Percentiles rank a stretch among this genome's conserved stretches.
Conservation (phyloP, 2,329 filamentous ascomycete species). For the Fusarium drepaniforme region DNA sequence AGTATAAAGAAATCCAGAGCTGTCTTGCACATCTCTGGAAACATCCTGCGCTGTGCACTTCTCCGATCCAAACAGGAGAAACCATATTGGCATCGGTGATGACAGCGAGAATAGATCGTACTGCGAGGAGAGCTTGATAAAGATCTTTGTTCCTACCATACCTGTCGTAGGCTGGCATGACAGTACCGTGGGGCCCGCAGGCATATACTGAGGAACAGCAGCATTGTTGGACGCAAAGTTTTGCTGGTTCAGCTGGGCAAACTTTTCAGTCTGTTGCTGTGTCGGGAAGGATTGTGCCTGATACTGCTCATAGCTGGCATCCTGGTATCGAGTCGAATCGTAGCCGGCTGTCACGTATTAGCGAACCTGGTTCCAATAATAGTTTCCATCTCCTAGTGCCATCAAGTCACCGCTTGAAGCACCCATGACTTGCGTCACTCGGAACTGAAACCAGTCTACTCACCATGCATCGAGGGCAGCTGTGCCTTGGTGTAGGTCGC, state of each 20-base stretch:
- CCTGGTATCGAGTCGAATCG: constrained; percentile 71
- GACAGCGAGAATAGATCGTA: constrained; percentile 76
- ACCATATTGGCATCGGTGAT: constrained; percentile 68
- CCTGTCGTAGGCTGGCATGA: constrained; percentile 79
- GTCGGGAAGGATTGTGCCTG: constrained; percentile 59
- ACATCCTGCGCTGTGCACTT: constrained; percentile 73
- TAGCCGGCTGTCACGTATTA: constrained; percentile 59
- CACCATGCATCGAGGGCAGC: constrained; percentile 84
- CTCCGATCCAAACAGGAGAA: constrained; percentile 82
- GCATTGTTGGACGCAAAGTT: constrained; percentile 72
- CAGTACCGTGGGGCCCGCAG: constrained; percentile 70
- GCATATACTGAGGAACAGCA: constrained; percentile 75
- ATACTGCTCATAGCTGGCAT: constrained; percentile 67
- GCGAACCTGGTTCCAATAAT: background rate
- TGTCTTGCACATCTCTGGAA: constrained; percentile 69
- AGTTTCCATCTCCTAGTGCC: background rate
- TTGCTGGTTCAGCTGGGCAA: constrained; percentile 65
- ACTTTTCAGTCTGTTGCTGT: constrained; percentile 64
- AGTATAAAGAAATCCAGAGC: constrained; percentile 75
- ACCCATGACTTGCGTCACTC: constrained; percentile 37
- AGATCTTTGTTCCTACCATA: constrained; percentile 75
- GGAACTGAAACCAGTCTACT: constrained; percentile 54
- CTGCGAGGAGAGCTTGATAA: constrained; percentile 79
- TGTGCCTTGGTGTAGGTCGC: constrained; percentile 80
- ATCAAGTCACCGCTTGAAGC: background rate